phyloP scores from a whole-genome alignment of 1,284 basidiomycete species.

The Wolfiporia cocos region DNA sequence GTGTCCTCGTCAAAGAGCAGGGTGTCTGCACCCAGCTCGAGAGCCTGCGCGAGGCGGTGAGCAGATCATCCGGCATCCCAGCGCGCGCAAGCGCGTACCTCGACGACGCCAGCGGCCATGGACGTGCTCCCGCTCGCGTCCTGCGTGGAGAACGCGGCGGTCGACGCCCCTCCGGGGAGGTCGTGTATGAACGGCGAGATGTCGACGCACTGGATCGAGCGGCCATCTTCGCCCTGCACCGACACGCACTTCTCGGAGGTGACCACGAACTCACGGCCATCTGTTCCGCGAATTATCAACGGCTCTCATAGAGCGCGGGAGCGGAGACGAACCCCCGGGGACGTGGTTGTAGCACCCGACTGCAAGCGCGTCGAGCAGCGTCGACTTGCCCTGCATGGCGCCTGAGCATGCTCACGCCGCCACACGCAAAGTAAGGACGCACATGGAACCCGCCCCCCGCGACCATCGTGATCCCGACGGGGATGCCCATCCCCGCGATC shows the following conservation, averaged over 20 bases:
- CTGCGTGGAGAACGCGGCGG: slow-evolving; percentile 16
- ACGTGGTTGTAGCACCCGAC: slow-evolving; percentile 20
- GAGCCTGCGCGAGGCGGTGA: slow-evolving; percentile 5
- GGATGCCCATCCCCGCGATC: slow-evolving; percentile 16
- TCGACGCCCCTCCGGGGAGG: slow-evolving; percentile 13
- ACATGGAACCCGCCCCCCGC: slow-evolving; percentile 20
- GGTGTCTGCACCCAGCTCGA: slow-evolving; percentile 16
- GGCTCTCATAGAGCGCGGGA: background rate
- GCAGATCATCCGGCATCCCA: no score
- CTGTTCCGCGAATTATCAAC: slow-evolving; percentile 3
- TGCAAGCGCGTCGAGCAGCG: slow-evolving; percentile 16
- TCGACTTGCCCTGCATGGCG: slow-evolving; percentile 16
- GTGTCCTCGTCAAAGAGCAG: slow-evolving; percentile 21
- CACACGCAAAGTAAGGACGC: background rate
- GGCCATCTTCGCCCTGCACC: slow-evolving; percentile 18
- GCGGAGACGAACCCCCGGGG: slow-evolving; percentile 12
- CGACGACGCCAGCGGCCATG: slow-evolving; percentile 19
- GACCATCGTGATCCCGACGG: slow-evolving; percentile 16
- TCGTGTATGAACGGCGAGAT: slow-evolving; percentile 18
- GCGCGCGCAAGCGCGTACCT: slow-evolving; percentile 4
- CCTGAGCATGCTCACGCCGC: no score
- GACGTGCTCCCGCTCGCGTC: slow-evolving; percentile 22
- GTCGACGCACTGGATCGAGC: slow-evolving; percentile 15
- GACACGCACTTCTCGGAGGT: slow-evolving; percentile 13
- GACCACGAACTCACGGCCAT: slow-evolving; percentile 18